Conservation (phyloP, 352 stramenopile genomes). For the Globisporangium paddicum region DNA sequence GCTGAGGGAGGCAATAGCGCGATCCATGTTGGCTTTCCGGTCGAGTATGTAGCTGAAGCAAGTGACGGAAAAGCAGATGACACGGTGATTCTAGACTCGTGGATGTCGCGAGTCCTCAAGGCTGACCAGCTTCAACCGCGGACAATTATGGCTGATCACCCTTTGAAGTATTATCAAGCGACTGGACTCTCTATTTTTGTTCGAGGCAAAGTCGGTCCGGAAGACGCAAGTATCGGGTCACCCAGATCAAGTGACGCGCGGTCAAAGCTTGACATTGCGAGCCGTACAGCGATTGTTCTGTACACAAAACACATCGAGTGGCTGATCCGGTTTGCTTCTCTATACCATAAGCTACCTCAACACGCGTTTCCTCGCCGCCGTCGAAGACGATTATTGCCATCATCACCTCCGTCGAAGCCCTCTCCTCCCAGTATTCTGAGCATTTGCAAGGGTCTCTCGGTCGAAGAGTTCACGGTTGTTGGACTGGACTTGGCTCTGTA, state of each 20-base stretch:
- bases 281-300: conserved; percentile 53
- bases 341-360: conserved; percentile 37
- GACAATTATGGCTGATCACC: not conserved
- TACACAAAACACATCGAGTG: conserved; percentile 78
- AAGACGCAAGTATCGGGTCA: not conserved
- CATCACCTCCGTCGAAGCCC: not conserved
- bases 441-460: conserved; percentile 35
- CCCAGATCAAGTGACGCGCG: conserved; percentile 15
- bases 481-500: conserved; percentile 70
- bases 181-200: conserved; percentile 39
- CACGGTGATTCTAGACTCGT: conserved; percentile 15
- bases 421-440: conserved; percentile 13
- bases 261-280: conserved; percentile 51
- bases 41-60: conserved; percentile 23
- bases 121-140: conserved; percentile 1
- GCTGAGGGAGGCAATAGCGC: conserved; percentile 14
- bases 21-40: conserved; percentile 48
- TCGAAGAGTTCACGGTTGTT: conserved; percentile 58
- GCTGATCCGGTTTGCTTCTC: conserved; percentile 49
- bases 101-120: conserved; percentile 7
- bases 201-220: conserved; percentile 32
- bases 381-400: not conserved
- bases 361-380: conserved; percentile 23
- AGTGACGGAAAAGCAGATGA: not conserved
- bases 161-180: conserved; percentile 25